These are phyloP conservation scores for Aspergillus neoniger DNA, from an alignment of 2,329 filamentous ascomycete genomes.

Conservation along the genomic window DNA sequence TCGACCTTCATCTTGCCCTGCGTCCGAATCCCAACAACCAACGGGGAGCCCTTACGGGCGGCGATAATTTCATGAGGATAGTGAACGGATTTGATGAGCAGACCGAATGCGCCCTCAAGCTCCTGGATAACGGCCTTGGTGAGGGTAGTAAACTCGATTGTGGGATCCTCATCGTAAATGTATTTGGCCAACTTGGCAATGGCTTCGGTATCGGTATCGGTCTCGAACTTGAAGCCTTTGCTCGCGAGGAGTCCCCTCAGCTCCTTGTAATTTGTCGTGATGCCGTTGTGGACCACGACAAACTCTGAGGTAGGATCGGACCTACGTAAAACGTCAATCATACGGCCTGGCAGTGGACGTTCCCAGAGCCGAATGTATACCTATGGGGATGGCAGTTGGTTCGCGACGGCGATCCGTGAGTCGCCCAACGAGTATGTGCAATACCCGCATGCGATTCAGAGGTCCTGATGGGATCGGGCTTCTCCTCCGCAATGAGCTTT, in stretches of 20 bases:
- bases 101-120: conserved; percentile 94
- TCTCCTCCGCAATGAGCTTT: conserved; percentile 81
- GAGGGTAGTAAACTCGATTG: conserved; percentile 92
- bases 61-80: conserved; percentile 98
- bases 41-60: conserved; percentile 94
- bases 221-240: conserved; percentile 99
- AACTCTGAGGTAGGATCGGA: conserved; percentile 97
- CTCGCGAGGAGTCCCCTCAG: conserved; percentile 85
- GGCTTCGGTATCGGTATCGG: conserved; percentile 98
- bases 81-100: conserved; percentile 97
- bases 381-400: conserved; percentile 98
- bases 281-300: conserved; percentile 96
- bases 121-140: conserved; percentile 98
- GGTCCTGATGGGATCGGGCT: conserved; percentile 83
- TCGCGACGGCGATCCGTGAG: conserved; percentile 90
- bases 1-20: conserved; percentile 99
- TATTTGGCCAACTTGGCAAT: conserved; percentile 99
- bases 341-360: background rate
- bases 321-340: conserved; percentile 49
- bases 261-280: conserved; percentile 99
- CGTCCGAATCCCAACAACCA: conserved; percentile 96
- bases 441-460: conserved; percentile 99
- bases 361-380: conserved; percentile 54
- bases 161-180: conserved; percentile 90
- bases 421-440: conserved; percentile 98